phyloP scores from a whole-genome alignment of 2,329 filamentous ascomycete species.

The Daldinia sp. region DNA sequence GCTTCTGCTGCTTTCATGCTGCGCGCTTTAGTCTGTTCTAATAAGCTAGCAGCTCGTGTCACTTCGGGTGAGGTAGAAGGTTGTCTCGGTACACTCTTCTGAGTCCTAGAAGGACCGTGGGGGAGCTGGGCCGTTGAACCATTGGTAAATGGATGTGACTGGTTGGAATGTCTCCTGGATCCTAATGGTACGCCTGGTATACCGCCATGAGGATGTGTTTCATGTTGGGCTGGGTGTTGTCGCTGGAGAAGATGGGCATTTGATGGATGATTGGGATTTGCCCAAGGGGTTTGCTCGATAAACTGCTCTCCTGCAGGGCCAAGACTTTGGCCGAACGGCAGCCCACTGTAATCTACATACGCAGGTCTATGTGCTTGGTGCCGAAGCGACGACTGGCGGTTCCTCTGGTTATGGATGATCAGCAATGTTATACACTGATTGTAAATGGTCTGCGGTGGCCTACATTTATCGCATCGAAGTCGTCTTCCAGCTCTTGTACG shows the following conservation, averaged over 20 bases:
- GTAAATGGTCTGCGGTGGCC: conserved; percentile 48
- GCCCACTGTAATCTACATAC: conserved; percentile 58
- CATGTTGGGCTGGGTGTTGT: conserved; percentile 51
- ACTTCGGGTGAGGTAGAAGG: conserved; percentile 56
- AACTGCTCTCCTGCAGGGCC: conserved; percentile 84
- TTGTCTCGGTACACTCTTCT: conserved; percentile 40
- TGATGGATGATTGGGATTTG: conserved; percentile 82
- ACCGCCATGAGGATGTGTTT: conserved; percentile 35
- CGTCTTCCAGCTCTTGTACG: conserved; percentile 79
- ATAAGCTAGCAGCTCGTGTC: conserved; percentile 48
- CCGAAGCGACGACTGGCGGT: conserved; percentile 45
- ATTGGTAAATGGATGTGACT: conserved; percentile 48
- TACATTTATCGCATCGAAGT: conserved; percentile 90
- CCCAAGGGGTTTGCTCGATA: conserved; percentile 89
- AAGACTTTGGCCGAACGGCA: conserved; percentile 58
- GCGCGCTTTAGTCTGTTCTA: conserved; percentile 46
- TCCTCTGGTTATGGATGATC: conserved; percentile 40
- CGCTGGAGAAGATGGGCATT: conserved; percentile 57
- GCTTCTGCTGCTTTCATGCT: conserved; percentile 43
- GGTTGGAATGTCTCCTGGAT: conserved; percentile 51
- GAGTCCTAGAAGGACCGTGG: conserved; percentile 41
- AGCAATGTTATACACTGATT: conserved; percentile 20
- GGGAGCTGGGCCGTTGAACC: conserved; percentile 46
- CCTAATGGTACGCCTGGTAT: conserved; percentile 48
- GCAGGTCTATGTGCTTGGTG: conserved; percentile 51